These are phyloP conservation scores for Trichoderma sp. DNA, from an alignment of 2,329 filamentous ascomycete species.

Conservation along the genomic window DNA sequence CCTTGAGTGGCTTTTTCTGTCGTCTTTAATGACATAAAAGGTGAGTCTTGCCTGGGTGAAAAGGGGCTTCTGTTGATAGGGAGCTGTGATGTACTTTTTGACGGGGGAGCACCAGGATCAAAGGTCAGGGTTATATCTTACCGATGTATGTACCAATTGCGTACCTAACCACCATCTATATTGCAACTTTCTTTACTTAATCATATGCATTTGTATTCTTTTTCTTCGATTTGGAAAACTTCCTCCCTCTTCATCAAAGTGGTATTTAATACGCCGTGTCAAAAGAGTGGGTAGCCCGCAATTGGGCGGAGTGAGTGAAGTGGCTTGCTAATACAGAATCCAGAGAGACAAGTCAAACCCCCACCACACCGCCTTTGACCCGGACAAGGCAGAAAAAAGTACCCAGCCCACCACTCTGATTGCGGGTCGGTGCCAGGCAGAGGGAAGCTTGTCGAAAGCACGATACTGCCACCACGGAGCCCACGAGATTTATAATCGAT, in stretches of 20 bases:
- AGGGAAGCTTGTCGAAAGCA: conserved; percentile 23
- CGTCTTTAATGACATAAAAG: not conserved
- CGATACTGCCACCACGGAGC: conserved; percentile 24
- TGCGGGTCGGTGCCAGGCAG: conserved; percentile 22
- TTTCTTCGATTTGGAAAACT: too few relatives aligned
- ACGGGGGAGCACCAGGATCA: not conserved
- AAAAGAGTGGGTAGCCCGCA: not conserved
- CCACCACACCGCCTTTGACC: conserved; percentile 33
- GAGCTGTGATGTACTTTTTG: not conserved
- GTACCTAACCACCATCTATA: not conserved
- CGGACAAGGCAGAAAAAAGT: conserved; percentile 23
- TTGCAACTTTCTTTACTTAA: not conserved
- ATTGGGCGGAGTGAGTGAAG: not conserved
- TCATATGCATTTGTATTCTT: not conserved
- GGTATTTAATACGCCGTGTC: not conserved
- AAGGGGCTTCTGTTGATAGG: not conserved
- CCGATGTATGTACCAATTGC: not conserved
- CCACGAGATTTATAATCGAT: conserved; percentile 15
- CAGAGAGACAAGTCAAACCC: not conserved
- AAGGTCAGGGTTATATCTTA: not conserved
- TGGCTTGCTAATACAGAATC: not conserved
- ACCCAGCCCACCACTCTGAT: conserved; percentile 21
- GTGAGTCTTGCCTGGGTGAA: not conserved
- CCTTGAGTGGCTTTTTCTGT: not conserved
- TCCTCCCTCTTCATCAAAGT: too few relatives aligned